These are phyloP conservation scores for Coemansia sp. DNA, from an alignment of 192 early-diverging fungal genomes.

Conservation along the genomic window DNA sequence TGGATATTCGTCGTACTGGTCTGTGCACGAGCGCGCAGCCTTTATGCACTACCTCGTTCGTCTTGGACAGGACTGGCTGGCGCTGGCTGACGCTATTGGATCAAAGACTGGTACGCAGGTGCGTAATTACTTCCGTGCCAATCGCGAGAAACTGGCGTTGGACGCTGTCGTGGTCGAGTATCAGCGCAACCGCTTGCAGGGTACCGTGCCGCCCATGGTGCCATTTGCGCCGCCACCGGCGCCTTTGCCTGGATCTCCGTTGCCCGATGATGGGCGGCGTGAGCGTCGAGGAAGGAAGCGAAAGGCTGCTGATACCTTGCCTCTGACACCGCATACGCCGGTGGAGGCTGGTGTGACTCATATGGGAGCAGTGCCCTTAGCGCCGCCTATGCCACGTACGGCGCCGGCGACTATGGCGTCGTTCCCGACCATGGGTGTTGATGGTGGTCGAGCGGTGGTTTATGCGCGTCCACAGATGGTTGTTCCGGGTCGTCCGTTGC, in stretches of 20 bases:
- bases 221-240: slow-evolving; percentile 9
- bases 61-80: slow-evolving; percentile 76
- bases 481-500: not conserved
- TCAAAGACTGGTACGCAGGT: slow-evolving; percentile 81
- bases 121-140: slow-evolving; percentile 74
- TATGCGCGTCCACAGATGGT: slow-evolving; percentile 9
- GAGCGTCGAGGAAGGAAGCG: slow-evolving; percentile 45
- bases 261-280: not conserved
- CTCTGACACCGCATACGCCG: slow-evolving; percentile 3
- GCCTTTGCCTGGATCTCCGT: not conserved
- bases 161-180: slow-evolving; percentile 46
- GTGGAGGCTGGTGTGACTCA: not conserved
- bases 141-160: slow-evolving; percentile 52
- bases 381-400: slow-evolving; percentile 11
- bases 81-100: slow-evolving; percentile 65
- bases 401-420: slow-evolving; percentile 28
- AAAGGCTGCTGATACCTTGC: slow-evolving; percentile 13
- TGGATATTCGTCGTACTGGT: slow-evolving; percentile 83
- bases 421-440: slow-evolving; percentile 43
- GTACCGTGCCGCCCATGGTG: slow-evolving; percentile 24
- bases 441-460: slow-evolving; percentile 39
- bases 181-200: slow-evolving; percentile 22
- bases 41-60: slow-evolving; percentile 61
- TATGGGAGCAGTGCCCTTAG: not conserved
- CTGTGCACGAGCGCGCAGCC: slow-evolving; percentile 70